Evolutionary conservation across 768 basidiomycete genomes (phyloP).

Genomic region (Agrocybe pediades): DNA sequence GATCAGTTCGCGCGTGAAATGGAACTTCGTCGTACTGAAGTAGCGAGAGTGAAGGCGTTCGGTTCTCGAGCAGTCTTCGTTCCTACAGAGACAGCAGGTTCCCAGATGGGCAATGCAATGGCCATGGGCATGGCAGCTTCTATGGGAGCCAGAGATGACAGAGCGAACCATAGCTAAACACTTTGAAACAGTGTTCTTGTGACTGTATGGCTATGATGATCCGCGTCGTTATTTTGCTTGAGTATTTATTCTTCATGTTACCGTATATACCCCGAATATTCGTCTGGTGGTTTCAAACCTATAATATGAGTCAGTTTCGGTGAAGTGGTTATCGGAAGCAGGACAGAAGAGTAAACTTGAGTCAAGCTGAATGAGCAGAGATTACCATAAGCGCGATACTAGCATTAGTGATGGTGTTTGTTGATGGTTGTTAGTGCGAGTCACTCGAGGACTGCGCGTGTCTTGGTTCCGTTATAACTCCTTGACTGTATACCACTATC

Average conservation of each 20-base stretch:
- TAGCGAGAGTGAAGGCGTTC: conserved; percentile 62
- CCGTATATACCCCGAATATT: not conserved
- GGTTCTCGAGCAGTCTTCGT: conserved; percentile 72
- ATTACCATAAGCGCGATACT: conserved; percentile 18
- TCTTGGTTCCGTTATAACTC: conserved; percentile 32
- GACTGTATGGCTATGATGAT: no score
- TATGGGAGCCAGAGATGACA: conserved; percentile 44
- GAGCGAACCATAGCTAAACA: not conserved
- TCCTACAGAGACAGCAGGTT: conserved; percentile 60
- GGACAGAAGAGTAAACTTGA: no score
- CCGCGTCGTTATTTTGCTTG: no score
- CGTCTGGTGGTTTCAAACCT: not conserved
- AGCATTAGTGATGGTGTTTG: conserved; percentile 21
- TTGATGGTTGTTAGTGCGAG: conserved; percentile 38
- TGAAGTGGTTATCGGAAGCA: not conserved
- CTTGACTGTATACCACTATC: conserved; percentile 26
- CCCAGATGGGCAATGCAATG: conserved; percentile 62
- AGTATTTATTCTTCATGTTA: not conserved
- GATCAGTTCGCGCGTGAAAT: conserved; percentile 79
- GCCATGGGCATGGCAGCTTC: conserved; percentile 71
- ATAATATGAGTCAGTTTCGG: no score
- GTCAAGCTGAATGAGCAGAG: conserved; percentile 10
- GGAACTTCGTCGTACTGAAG: conserved; percentile 68
- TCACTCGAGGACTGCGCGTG: conserved; percentile 42
- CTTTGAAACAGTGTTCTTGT: not conserved